phyloP scores from a whole-genome alignment of 2,329 filamentous ascomycete species.

The Cryphonectria naterciae region DNA sequence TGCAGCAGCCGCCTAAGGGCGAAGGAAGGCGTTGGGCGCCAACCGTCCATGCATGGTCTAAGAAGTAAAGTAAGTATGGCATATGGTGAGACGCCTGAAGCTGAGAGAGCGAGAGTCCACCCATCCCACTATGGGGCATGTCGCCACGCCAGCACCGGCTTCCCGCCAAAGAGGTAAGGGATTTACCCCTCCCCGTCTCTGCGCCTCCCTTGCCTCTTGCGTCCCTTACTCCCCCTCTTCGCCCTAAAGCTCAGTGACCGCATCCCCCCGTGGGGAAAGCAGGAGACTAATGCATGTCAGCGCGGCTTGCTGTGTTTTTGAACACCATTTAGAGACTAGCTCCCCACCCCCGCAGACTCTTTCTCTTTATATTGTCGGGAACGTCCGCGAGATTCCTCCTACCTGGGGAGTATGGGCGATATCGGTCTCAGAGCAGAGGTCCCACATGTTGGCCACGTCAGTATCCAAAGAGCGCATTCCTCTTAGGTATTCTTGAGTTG shows the following conservation, averaged over 20 bases:
- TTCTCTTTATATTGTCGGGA: background rate
- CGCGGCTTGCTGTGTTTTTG: background rate
- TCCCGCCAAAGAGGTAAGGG: constrained; percentile 1
- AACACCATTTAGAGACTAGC: background rate
- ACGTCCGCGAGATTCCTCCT: background rate
- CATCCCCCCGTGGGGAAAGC: constrained; percentile 8
- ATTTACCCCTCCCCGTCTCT: background rate
- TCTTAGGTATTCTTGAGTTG: background rate
- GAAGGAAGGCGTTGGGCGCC: background rate
- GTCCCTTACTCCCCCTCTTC: no score
- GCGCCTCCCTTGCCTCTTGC: background rate
- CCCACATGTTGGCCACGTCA: background rate
- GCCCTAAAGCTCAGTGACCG: background rate
- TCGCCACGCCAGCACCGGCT: background rate
- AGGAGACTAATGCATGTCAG: constrained; percentile 17
- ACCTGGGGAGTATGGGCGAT: background rate
- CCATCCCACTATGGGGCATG: background rate
- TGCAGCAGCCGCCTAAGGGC: background rate
- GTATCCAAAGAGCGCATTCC: background rate
- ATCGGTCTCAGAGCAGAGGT: background rate
- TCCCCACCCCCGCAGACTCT: background rate
- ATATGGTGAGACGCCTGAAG: background rate
- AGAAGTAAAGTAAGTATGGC: background rate
- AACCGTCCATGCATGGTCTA: background rate
- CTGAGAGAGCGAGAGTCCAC: background rate